Evolutionary conservation across 495 filamentous ascomycete species (phyloP), one percentile per base, ranked within the genome.

Genomic region (Extremus antarcticus): DNA sequence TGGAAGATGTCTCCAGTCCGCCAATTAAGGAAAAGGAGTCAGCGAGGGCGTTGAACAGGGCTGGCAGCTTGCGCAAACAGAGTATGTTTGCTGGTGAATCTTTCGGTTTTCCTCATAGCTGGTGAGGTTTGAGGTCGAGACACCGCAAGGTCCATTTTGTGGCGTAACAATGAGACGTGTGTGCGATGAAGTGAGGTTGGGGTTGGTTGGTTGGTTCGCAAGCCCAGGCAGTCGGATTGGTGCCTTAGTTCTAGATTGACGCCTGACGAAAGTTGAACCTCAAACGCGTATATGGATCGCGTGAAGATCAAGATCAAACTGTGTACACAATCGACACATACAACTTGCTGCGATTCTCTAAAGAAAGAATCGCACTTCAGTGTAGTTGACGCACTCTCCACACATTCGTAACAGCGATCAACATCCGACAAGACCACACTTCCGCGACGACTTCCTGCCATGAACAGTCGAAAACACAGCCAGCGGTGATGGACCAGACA

Each of bases 401-500:
- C 29, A 13, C 4, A 4, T 35, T 35, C 29, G 13, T 7, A 13
- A 35, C n/a, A n/a, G n/a, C n/a, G n/a, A n/a, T n/a, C n/a, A n/a
- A n/a, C n/a, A n/a, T n/a, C n/a, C n/a, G n/a, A n/a, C n/a, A 35
- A 4, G 29, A 35, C 29, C 29, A 35, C 29, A 35, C 29, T 13
- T 13, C 29, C 7, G 29, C 29, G 13, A 35, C 29, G 13, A 4
- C 29, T 8, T 7, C 8, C 23, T 40, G 15, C 20, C 19, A 45
- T 45, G 41, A 45, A 45, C 41, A 7, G 4, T 45, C 41, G 41
- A 45, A 7, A n/a, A 45, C 41, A 17, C 41, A 45, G 41, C 15
- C 19, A 24, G 13, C 79, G 83, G 79, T 78, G 71, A 88, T 87
- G 84, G 83, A 78, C 74, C 77, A 75, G 65, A 88, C 84, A 74